Evolutionary conservation across 148 eudicot genomes (phyloP).

Genomic region (Rhododendron williamsianum): DNA sequence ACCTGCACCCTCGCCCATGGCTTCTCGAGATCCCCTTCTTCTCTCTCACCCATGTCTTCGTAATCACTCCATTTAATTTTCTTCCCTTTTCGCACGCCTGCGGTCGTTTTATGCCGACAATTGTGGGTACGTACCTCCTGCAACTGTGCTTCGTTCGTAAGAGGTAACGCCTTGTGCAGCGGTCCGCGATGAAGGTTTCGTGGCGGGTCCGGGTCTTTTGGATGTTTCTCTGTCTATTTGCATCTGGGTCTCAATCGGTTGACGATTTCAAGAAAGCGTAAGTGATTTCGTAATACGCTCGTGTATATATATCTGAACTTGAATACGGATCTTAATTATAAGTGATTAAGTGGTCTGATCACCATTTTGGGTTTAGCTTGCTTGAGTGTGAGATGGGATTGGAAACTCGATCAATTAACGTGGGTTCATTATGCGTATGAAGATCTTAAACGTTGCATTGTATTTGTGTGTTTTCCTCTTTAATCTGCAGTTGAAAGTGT

Average conservation of each 20-base stretch:
- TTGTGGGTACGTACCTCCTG: neutral
- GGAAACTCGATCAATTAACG: neutral
- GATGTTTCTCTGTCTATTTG: slow-evolving; percentile 20
- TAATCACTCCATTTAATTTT: neutral
- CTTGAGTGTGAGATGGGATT: neutral
- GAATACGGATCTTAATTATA: neutral
- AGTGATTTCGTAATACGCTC: slow-evolving; percentile 11
- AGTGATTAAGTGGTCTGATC: neutral
- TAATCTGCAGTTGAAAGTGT: neutral
- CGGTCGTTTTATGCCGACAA: slow-evolving; percentile 9
- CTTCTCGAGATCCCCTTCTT: slow-evolving; percentile 12
- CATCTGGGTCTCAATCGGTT: slow-evolving; percentile 42
- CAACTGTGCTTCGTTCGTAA: slow-evolving; percentile 11
- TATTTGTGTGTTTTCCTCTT: neutral
- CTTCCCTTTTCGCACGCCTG: neutral
- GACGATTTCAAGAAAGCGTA: slow-evolving; percentile 69
- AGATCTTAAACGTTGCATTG: neutral
- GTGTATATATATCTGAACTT: neutral
- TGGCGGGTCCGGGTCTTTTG: slow-evolving; percentile 35
- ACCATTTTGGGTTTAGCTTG: neutral
- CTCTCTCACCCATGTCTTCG: neutral
- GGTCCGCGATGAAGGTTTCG: slow-evolving; percentile 40
- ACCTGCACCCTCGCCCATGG: slow-evolving; percentile 12
- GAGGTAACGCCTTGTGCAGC: neutral
- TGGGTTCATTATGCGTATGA: neutral